These are phyloP conservation scores for Echinochloa phyllopogon DNA, from an alignment of 176 grass and related monocot species.

Conservation along the genomic window DNA sequence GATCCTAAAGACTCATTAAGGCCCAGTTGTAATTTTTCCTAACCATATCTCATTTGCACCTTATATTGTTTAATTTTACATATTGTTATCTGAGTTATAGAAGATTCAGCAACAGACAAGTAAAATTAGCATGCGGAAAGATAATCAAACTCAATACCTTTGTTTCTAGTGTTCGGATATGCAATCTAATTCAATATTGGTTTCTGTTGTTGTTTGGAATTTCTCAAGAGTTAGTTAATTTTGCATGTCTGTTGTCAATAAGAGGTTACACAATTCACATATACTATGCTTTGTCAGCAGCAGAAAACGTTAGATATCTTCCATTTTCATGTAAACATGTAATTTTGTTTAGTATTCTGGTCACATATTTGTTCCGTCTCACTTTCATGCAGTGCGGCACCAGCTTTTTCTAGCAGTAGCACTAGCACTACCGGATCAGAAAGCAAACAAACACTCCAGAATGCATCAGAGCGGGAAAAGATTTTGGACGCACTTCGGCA, in stretches of 20 bases:
- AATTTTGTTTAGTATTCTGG: constrained; percentile 1
- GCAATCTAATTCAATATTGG: neutral
- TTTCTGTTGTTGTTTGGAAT: neutral
- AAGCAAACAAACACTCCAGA: constrained; percentile 18
- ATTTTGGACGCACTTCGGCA: constrained; percentile 77
- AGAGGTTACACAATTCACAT: neutral
- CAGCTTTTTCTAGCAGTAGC: constrained; percentile 23
- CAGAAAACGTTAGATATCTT: constrained; percentile 10
- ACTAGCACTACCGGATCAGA: neutral
- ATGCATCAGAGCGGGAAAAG: constrained; percentile 42
- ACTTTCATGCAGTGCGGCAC: constrained; percentile 7
- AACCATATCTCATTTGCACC: neutral
- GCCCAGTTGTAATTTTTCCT: neutral
- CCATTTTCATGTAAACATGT: neutral
- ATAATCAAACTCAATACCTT: neutral
- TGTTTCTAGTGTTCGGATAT: neutral
- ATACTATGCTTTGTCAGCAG: neutral
- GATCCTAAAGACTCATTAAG: too few relatives aligned
- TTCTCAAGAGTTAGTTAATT: neutral
- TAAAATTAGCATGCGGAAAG: neutral
- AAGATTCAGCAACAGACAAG: neutral
- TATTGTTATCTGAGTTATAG: neutral
- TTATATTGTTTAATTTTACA: neutral
- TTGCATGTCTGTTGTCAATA: neutral
- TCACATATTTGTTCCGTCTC: constrained; percentile 14